phyloP scores from a whole-genome alignment of 371 early-diverging fungal species.

The Apophysomyces variabilis region DNA sequence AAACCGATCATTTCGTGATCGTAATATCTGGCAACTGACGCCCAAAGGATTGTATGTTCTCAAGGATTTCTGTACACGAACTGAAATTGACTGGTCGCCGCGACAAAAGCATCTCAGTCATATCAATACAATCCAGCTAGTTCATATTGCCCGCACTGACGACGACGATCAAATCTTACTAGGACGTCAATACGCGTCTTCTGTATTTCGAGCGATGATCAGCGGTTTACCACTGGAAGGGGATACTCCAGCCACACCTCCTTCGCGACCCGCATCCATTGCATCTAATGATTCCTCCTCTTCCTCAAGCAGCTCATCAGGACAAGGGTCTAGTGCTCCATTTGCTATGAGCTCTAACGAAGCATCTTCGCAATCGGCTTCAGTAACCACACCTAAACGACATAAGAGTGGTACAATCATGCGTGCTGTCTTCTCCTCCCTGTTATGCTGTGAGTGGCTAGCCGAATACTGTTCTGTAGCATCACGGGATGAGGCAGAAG shows the following conservation, averaged over 20 bases:
- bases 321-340: constrained; percentile 12
- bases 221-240: constrained; percentile 45
- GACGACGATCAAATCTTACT: constrained; percentile 49
- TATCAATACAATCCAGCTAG: constrained; percentile 45
- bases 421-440: constrained; percentile 48
- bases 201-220: constrained; percentile 52
- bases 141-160: constrained; percentile 44
- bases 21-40: constrained; percentile 61
- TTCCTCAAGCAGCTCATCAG: constrained; percentile 1
- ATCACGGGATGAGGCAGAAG: constrained; percentile 65
- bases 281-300: not conserved
- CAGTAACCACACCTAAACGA: constrained; percentile 13
- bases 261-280: constrained; percentile 8
- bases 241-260: constrained; percentile 21
- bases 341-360: constrained; percentile 24
- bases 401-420: constrained; percentile 24
- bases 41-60: constrained; percentile 64
- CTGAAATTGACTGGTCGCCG: constrained; percentile 37
- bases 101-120: constrained; percentile 41
- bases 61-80: constrained; percentile 55
- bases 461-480: constrained; percentile 63
- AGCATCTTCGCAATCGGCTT: not conserved
- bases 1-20: constrained; percentile 56
- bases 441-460: constrained; percentile 64
- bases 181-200: constrained; percentile 30